Conservation (phyloP, 2,329 filamentous ascomycete species). For the Hymenoscyphus scutula region DNA sequence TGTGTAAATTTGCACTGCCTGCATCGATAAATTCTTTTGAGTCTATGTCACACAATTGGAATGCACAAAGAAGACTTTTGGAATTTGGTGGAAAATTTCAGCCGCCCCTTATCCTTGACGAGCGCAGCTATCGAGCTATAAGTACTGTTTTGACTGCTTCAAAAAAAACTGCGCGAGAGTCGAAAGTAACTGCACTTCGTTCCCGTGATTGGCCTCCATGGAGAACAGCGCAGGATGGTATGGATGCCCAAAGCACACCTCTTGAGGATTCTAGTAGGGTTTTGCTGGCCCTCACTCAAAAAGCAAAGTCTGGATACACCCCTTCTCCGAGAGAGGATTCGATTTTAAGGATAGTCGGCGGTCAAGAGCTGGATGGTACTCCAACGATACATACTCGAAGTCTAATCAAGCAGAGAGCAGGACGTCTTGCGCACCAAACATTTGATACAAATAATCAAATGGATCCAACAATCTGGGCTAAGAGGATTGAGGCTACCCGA, state of each 20-base stretch:
- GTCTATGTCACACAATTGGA: conserved; percentile 52
- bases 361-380: conserved; percentile 47
- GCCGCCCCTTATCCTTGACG: conserved; percentile 50
- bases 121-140: conserved; percentile 53
- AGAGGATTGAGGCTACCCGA: conserved; percentile 56
- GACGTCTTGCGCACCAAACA: not conserved
- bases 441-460: conserved; percentile 6
- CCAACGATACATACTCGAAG: conserved; percentile 57
- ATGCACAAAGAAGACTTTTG: conserved; percentile 54
- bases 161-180: conserved; percentile 52
- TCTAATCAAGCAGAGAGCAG: conserved; percentile 25
- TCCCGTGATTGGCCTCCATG: conserved; percentile 60
- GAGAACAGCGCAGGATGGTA: conserved; percentile 54
- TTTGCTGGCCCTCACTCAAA: conserved; percentile 51
- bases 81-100: conserved; percentile 49
- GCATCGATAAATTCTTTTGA: conserved; percentile 37
- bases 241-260: conserved; percentile 52
- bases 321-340: conserved; percentile 45
- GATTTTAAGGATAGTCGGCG: conserved; percentile 52
- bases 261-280: conserved; percentile 55
- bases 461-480: conserved; percentile 47
- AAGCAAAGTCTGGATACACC: conserved; percentile 55
- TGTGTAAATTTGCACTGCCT: conserved; percentile 40
- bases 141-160: conserved; percentile 52
- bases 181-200: conserved; percentile 47